Evolutionary conservation across 805 yeast genomes (phyloP), one percentile per base, ranked within the genome.

Genomic region (Blastobotrys terrestris): DNA sequence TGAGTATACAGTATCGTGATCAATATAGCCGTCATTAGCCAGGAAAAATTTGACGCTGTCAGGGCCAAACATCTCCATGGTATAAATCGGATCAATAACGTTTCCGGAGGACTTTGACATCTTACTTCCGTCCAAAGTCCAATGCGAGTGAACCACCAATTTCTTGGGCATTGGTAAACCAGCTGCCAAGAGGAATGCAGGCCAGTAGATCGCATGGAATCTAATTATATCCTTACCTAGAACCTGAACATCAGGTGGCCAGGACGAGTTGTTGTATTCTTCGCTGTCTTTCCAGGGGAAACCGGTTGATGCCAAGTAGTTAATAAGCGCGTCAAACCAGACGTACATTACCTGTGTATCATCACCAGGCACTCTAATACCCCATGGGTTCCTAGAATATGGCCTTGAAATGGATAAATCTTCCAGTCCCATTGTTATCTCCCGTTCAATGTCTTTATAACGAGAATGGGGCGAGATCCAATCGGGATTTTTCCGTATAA

Each of bases 191-290:
- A 94, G 71, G 54, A 94, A 84, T 1, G 88, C 82, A 0, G 98
- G 98, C 99, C 99, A 94, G 63, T 88, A 90, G 13, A 91, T 77
- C 58, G 95, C 83, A 63, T 94, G 99, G 67, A 94, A 94, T 3
- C 89, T 75, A 45, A 80, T 75, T 48, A 94, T 94, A 65, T 94
- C 99, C 62, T 94, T 94, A 1, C 99, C 99, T 31, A 94, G 79
- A 1, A 94, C 71, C 66, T 94, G 97, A 0, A 84, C 81, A 52
- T 65, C 64, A 0, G 88, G 84, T 0, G 86, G 87, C 86, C 86
- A 83, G 14, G 68, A 64, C 26, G 46, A 53, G 20, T 14, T 39
- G 35, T 53, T 66, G 60, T 50, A 48, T 2, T 40, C 39, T 55
- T 64, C 63, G 15, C 55, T n/a, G 26, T 60, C 49, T 20, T 56